Base-by-base conservation (phyloP, 2,329 filamentous ascomycete species). In the Coniochaeta prunicola region DNA sequence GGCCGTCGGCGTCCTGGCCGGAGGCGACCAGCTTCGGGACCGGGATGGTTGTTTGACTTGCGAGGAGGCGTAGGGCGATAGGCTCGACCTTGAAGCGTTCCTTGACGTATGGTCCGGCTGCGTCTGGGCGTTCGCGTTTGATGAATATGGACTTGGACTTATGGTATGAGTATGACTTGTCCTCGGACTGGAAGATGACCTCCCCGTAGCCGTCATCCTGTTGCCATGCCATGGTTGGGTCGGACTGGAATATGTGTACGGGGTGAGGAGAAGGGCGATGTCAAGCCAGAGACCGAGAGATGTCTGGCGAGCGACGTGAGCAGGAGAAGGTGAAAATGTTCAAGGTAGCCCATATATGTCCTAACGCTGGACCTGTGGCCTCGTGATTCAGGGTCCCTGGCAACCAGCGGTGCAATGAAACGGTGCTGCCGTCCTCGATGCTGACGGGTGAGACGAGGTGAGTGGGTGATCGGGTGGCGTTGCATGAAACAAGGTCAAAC, bases 1-100 rank as follows among this genome's bases (percentile, higher is more conserved):
- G 40, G 40, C 40, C 40, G 40, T 45, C 17, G 61, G 63, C 64
- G 45, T 57, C 62, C 33, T 60, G 55, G 56, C 64, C 64, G 2
- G 40, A 30, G 10, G 60, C 60, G 6, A 65, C 62, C 28, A 62
- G 61, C 53, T 59, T 59, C 57, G 64, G 63, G 13, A 63, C 64
- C 21, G 58, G 60, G 9, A 59, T 60, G 6, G 64, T 8, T n/a
- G 40, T 45, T n/a, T 7, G 17, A 8, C 19, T n/a, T n/a, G 40
- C 40, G 40, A 45, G 40, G 40, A 45, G 17, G 40, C 17, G 40
- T 7, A 45, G 40, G 40, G 17, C 40, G 40, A n/a, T n/a, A n/a
- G 40, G 7, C 40, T 45, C 40, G 40, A 45, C 40, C 8, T 7
- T 8, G 40, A 45, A 45, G 7, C 40, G 40, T n/a, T 45, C 40